These are phyloP conservation scores for Aspergillus panamensis DNA, from an alignment of 495 filamentous ascomycete species.

Conservation along the genomic window DNA sequence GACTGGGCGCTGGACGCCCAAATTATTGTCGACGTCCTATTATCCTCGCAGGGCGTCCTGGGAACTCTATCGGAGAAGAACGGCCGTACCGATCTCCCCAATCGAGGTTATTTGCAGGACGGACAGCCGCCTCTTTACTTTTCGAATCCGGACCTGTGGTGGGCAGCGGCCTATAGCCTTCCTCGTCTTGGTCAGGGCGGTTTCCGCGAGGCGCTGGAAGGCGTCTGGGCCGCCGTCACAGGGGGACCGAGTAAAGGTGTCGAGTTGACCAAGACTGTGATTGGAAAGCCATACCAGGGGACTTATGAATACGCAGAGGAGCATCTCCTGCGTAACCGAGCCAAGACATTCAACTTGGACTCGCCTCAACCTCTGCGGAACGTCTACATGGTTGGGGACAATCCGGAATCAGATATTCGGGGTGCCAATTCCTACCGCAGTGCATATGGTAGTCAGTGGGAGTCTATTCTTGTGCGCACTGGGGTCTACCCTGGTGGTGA, in stretches of 20 bases:
- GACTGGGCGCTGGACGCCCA: conserved; percentile 92
- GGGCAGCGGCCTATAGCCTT: conserved; percentile 78
- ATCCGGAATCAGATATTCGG: conserved; percentile 84
- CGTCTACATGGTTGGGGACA: conserved; percentile 98
- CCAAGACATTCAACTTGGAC: conserved; percentile 37
- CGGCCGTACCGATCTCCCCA: conserved; percentile 53
- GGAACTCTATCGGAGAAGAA: conserved; percentile 71
- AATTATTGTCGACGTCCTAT: conserved; percentile 73
- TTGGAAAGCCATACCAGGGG: conserved; percentile 74
- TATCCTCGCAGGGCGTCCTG: conserved; percentile 67
- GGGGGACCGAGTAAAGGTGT: conserved; percentile 52
- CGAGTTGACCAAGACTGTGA: conserved; percentile 59
- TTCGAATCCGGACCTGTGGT: conserved; percentile 85
- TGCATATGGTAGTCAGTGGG: conserved; percentile 66
- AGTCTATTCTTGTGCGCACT: conserved; percentile 75
- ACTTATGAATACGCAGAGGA: conserved; percentile 86
- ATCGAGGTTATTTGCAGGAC: conserved; percentile 71
- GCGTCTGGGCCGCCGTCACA: conserved; percentile 71
- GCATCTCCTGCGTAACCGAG: conserved; percentile 59
- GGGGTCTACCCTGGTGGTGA: conserved; percentile 70
- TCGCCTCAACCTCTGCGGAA: conserved; percentile 47
- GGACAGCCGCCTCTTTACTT: conserved; percentile 80
- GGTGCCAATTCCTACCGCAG: conserved; percentile 81
- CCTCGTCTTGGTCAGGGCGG: conserved; percentile 91
- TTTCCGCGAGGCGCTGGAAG: conserved; percentile 77